Base-by-base conservation (phyloP, 2,329 filamentous ascomycete species). In the Fusarium caatingaense region DNA sequence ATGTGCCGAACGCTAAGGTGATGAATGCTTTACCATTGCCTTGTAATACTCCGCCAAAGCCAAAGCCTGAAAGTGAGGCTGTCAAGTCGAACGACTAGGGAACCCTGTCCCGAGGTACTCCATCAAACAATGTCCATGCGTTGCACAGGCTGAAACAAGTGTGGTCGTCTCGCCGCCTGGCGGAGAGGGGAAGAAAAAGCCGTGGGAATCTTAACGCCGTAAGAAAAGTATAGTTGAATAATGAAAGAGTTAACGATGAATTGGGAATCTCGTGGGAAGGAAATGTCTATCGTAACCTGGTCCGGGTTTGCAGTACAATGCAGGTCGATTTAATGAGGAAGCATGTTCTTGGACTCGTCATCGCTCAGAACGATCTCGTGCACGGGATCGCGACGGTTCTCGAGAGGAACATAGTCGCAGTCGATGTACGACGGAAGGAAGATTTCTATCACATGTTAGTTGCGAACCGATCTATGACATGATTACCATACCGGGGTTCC, bases 361-460 rank as follows among this genome's bases (percentile, higher is more conserved):
- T 95, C 92, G 73, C 87, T 93, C 60, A 95, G 83, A 60, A 88
- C 83, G 71, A 95, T 94, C 77, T 95, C 92, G 80, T 92, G 85
- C 51, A 95, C 91, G 2, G 92, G 91, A 71, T 94, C 92, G 76
- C 90, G 90, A 71, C 88, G 89, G 78, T 91, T 89, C 79, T 94
- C 91, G 76, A 94, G 86, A 44, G 92, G 91, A 40, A 89, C 86
- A 77, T 92, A 92, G 72, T 93, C 90, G 82, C 87, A 89, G 79
- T 93, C 91, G 74, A 91, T 83, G 78, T 93, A 93, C 10, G 91
- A 93, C 2, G 92, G 92, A 3, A 94, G 86, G 81, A 94, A 94
- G 79, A 94, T 92, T 77, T 94, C 92, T 91, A 69, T 25, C 57
- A 20, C 10, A 4, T n/a, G 28, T 61, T 30, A 58, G 65, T 69